These are phyloP conservation scores for Clarkia xantiana DNA, from an alignment of 345 rosid genomes.

Conservation along the genomic window DNA sequence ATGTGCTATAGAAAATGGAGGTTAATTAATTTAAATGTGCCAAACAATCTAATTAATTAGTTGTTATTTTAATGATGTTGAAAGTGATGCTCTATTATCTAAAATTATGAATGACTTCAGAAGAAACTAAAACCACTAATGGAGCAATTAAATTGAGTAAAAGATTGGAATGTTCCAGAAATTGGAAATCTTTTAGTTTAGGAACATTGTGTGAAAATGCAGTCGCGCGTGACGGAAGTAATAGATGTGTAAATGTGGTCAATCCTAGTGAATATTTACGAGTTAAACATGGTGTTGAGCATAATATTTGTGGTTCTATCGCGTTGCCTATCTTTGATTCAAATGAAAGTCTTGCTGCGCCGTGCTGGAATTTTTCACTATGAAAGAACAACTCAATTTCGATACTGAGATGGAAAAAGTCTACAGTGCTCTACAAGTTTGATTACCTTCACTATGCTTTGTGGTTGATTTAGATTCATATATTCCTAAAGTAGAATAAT, in stretches of 20 bases:
- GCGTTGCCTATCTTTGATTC: slow-evolving; percentile 64
- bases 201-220: slow-evolving; percentile 81
- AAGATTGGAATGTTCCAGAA: slow-evolving; percentile 66
- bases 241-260: slow-evolving; percentile 53
- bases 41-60: too few relatives aligned
- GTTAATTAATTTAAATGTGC: slow-evolving; percentile 13
- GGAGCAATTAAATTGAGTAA: slow-evolving; percentile 67
- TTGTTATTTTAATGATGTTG: too few relatives aligned
- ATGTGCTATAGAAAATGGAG: slow-evolving; percentile 69
- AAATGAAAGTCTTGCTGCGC: slow-evolving; percentile 46
- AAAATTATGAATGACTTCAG: slow-evolving; percentile 45
- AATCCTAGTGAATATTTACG: slow-evolving; percentile 49
- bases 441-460: neutral
- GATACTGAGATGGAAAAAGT: slow-evolving; percentile 65
- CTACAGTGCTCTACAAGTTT: slow-evolving; percentile 69
- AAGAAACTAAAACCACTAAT: slow-evolving; percentile 52
- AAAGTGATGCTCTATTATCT: too few relatives aligned
- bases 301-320: slow-evolving; percentile 58
- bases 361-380: slow-evolving; percentile 78
- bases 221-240: slow-evolving; percentile 45
- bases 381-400: slow-evolving; percentile 65
- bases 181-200: slow-evolving; percentile 66
- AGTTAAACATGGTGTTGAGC: slow-evolving; percentile 42
- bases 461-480: neutral
- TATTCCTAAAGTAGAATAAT: neutral